A percentile compares a stretch with the other conserved stretches of the same genome.
Conservation (phyloP, 257 asterid genomes). For the Solanum microdontum region DNA sequence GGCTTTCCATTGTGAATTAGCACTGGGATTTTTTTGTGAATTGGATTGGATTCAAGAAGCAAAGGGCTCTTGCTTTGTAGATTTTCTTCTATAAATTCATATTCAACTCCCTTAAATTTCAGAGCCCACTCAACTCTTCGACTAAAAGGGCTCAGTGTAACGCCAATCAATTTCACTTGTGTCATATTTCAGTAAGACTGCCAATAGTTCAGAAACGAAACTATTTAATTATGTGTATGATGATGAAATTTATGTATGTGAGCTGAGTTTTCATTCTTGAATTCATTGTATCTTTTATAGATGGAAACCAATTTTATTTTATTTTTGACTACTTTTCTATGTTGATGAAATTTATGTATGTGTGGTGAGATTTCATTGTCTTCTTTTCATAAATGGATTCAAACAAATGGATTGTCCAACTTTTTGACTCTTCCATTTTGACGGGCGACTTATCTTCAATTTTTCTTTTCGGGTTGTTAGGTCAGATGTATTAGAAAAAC, state of each 20-base stretch:
- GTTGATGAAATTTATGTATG: background rate
- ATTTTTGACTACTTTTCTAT: background rate
- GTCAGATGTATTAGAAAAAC: too few relatives aligned
- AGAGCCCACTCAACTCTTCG: background rate
- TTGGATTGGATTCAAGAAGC: background rate
- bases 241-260: background rate
- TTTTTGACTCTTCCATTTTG: background rate
- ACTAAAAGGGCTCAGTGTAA: background rate
- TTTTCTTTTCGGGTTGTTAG: too few relatives aligned
- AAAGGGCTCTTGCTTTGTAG: background rate
- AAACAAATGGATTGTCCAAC: background rate
- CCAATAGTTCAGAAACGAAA: accelerated
- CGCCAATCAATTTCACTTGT: background rate
- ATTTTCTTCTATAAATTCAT: background rate
- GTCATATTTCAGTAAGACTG: background rate
- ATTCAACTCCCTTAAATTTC: background rate
- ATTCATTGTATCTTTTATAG: background rate
- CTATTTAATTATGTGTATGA: background rate
- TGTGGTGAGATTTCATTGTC: background rate
- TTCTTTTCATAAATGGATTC: background rate
- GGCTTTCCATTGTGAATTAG: background rate
- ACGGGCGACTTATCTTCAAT: background rate
- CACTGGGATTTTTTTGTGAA: background rate
- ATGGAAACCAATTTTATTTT: background rate
- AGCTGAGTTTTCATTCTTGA: background rate